Conservation (phyloP, 1,139 yeast genomes). For the Nematodospora anomalae region DNA sequence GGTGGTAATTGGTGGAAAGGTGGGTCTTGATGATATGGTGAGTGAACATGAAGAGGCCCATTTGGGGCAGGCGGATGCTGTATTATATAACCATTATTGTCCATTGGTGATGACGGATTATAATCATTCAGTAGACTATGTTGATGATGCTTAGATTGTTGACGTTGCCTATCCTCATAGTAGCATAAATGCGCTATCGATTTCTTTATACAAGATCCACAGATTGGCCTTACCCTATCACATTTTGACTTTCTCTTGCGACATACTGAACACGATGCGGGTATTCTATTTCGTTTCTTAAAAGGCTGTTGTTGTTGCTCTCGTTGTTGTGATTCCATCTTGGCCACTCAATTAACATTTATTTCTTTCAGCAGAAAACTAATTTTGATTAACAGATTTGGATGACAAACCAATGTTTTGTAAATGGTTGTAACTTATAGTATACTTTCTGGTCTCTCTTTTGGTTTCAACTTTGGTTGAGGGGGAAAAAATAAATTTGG, state of each 20-base stretch:
- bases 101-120: constrained; percentile 3
- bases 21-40: constrained; percentile 2
- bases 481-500: no score
- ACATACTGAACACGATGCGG: constrained; percentile 49
- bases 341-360: no score
- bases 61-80: constrained; percentile 7
- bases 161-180: constrained; percentile 37
- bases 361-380: no score
- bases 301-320: constrained; percentile 20
- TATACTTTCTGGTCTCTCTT: no score
- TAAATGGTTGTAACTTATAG: no score
- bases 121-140: constrained; percentile 1
- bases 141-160: constrained; percentile 1
- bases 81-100: neutral
- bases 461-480: no score
- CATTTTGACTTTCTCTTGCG: constrained; percentile 51
- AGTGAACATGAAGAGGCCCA: neutral
- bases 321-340: neutral
- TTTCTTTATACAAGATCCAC: constrained; percentile 70
- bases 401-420: no score
- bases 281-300: constrained; percentile 38
- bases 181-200: constrained; percentile 74
- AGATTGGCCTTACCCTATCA: constrained; percentile 66
- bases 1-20: constrained; percentile 7
- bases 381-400: no score